Evolutionary conservation across 208 protist genomes (phyloP), one percentile per base, ranked within the genome.

Genomic region (Trypanosoma mega): DNA sequence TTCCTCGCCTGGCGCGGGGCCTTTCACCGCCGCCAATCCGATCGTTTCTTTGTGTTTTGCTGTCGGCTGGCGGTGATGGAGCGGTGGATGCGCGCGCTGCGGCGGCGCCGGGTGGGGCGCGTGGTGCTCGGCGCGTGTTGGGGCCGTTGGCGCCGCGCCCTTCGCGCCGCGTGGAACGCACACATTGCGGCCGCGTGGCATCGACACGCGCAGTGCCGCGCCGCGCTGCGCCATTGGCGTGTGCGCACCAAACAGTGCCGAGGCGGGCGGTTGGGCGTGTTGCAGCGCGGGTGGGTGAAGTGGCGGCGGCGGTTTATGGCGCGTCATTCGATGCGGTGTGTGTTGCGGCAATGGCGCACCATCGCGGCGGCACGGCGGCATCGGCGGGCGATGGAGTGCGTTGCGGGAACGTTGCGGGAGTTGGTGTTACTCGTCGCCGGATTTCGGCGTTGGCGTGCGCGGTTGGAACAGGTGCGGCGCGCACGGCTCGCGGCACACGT

Each of bases 341-440:
- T 33, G 43, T 33, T 72, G 4, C 16, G 51, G 0, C n/a, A 33
- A 1, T 72, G 66, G 66, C 57, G 57, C 26, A 41, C 44, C n/a
- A 23, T 48, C 14, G 53, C 51, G 1, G n/a, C 20, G 33, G 16
- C 45, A 23, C 36, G 33, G n/a, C 62, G 41, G 7, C 20, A 65
- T 3, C 21, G 50, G 2, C 64, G 58, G 16, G 44, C 54, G 2
- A 45, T 68, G 18, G 36, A 76, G 36, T 72, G 75, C 18, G 50
- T 92, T n/a, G 85, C 85, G 0, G 83, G 82, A 31, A 86, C 81
- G 12, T 56, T 92, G 18, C 73, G 75, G 7, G 85, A 95, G 43
- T 79, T 84, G 16, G 73, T 83, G 4, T 47, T 85, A 24, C 68
- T 85, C n/a, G 49, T 89, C 21, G 68, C 72, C 8, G 85, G 78